Evolutionary conservation across 768 basidiomycete species (phyloP).

Genomic region (Coprinellus micaceus): DNA sequence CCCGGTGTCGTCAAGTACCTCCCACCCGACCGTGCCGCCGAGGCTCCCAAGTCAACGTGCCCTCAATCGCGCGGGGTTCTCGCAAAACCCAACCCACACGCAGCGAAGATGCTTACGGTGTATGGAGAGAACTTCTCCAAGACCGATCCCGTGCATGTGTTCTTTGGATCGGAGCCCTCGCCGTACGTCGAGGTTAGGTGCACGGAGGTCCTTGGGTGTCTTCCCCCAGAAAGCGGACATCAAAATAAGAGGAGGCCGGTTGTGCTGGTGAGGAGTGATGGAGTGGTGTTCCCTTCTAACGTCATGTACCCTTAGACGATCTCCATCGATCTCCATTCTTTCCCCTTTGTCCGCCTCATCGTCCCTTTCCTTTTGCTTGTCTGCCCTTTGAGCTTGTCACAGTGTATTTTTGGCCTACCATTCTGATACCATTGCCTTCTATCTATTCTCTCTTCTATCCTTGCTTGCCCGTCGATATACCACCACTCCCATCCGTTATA

Average conservation of each 20-base stretch:
- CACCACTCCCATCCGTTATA: neutral
- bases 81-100: conserved; percentile 74
- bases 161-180: conserved; percentile 84
- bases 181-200: conserved; percentile 87
- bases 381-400: no score
- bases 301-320: conserved; percentile 69
- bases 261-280: conserved; percentile 78
- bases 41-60: conserved; percentile 73
- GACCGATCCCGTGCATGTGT: conserved; percentile 74
- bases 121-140: conserved; percentile 90
- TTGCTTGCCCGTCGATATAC: neutral
- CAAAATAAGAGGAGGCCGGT: conserved; percentile 71
- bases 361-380: neutral
- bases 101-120: conserved; percentile 77
- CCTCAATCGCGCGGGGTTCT: conserved; percentile 62
- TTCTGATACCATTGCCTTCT: no score
- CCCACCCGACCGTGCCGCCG: conserved; percentile 82
- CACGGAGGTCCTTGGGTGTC: conserved; percentile 78
- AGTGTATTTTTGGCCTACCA: conserved; percentile 3
- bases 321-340: neutral
- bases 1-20: conserved; percentile 88
- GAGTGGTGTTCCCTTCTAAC: conserved; percentile 83
- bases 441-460: neutral
- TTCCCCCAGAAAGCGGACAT: conserved; percentile 65
- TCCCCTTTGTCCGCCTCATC: neutral